These are phyloP conservation scores for Staphylotrichum tortipilum DNA, from an alignment of 495 filamentous ascomycete species.

Conservation along the genomic window DNA sequence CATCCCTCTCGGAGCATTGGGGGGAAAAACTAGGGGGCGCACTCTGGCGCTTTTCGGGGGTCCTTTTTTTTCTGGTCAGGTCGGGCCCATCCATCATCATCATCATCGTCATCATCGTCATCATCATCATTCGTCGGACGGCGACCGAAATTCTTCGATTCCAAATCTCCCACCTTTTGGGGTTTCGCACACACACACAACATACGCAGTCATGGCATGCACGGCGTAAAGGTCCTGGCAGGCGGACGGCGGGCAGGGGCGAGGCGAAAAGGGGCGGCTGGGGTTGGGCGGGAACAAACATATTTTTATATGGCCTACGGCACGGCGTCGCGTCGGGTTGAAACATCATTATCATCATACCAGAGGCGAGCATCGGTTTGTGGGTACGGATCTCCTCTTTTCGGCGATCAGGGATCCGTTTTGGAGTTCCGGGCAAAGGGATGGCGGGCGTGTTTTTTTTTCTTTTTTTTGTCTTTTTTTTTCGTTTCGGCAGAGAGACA, in stretches of 20 bases:
- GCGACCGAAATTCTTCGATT: too few species aligned
- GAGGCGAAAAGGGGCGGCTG: too few species aligned
- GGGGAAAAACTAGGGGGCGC: too few species aligned
- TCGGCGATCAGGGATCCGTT: background rate
- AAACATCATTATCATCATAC: constrained; percentile 13
- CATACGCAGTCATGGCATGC: constrained; percentile 18
- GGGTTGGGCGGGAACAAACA: too few species aligned
- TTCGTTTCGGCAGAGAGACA: background rate
- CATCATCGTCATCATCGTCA: constrained; percentile 20
- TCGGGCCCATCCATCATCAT: too few species aligned
- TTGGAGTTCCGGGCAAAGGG: constrained; percentile 8
- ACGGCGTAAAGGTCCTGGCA: constrained; percentile 13
- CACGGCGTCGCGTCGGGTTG: constrained; percentile 16
- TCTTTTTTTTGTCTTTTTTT: constrained; percentile 3
- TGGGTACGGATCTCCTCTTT: constrained; percentile 5
- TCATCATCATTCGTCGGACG: constrained; percentile 16
- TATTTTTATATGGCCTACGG: constrained; percentile 9
- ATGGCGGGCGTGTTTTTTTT: constrained; percentile 8
- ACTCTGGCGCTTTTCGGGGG: constrained; percentile 12
- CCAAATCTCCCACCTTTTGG: too few species aligned
- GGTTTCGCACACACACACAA: constrained; percentile 17
- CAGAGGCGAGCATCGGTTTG: constrained; percentile 12
- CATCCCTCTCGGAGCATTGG: constrained; percentile 3
- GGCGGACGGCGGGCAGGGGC: constrained; percentile 5
- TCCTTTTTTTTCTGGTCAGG: too few species aligned